Percentiles rank a stretch among this genome's conserved stretches.
phyloP scores from a whole-genome alignment of 2,329 filamentous ascomycete genomes.

The Xylaria sp. region DNA sequence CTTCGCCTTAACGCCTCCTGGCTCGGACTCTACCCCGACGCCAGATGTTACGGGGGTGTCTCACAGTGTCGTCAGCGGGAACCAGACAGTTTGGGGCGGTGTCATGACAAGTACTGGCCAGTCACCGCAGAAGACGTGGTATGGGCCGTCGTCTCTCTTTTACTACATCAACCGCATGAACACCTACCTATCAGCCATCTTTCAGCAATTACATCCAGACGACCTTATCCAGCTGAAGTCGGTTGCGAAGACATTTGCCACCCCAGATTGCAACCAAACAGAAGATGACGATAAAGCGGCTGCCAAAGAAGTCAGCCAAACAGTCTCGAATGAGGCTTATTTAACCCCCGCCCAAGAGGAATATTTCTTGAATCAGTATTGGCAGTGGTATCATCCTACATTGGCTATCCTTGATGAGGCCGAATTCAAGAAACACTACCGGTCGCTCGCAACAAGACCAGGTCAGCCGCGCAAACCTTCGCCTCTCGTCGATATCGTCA shows the following conservation, averaged over 20 bases:
- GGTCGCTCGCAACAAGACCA: slow-evolving; percentile 52
- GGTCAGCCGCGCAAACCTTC: slow-evolving; percentile 54
- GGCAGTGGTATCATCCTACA: slow-evolving; percentile 57
- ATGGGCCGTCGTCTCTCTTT: slow-evolving; percentile 55
- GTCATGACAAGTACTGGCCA: slow-evolving; percentile 51
- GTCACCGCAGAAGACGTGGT: slow-evolving; percentile 51
- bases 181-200: slow-evolving; percentile 48
- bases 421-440: slow-evolving; percentile 57
- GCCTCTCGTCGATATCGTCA: slow-evolving; percentile 62
- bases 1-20: slow-evolving; percentile 33
- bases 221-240: slow-evolving; percentile 48
- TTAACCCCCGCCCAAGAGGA: slow-evolving; percentile 57
- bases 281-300: slow-evolving; percentile 35
- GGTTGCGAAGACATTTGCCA: slow-evolving; percentile 38
- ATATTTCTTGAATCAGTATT: slow-evolving; percentile 59
- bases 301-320: slow-evolving; percentile 29
- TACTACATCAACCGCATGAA: slow-evolving; percentile 56
- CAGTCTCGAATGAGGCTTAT: slow-evolving; percentile 41
- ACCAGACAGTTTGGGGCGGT: slow-evolving; percentile 48
- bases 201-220: slow-evolving; percentile 49
- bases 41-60: slow-evolving; percentile 14
- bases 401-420: slow-evolving; percentile 56
- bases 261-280: slow-evolving; percentile 37
- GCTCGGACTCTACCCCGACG: slow-evolving; percentile 29
- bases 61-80: background rate